phyloP scores from a whole-genome alignment of 768 basidiomycete genomes.

The Calocybe cyanea region DNA sequence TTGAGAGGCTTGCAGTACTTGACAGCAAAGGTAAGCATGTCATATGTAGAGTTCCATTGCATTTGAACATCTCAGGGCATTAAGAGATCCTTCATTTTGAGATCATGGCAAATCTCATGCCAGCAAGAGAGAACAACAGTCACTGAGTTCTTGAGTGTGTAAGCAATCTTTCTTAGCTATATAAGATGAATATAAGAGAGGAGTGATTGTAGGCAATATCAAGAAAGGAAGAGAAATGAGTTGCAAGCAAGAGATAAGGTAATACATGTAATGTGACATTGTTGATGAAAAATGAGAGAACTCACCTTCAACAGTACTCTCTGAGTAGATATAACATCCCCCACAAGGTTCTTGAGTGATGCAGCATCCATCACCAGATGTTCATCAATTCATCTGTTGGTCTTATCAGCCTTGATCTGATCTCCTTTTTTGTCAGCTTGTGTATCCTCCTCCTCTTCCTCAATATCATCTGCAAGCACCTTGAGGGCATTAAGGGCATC shows the following conservation, averaged over 20 bases:
- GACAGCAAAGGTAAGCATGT: constrained; percentile 27
- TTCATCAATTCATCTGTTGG: constrained; percentile 24
- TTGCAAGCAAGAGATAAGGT: too few species aligned
- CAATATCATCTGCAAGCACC: constrained; percentile 12
- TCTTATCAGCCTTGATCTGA: constrained; percentile 14
- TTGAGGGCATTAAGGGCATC: constrained; percentile 2
- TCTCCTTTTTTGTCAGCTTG: constrained; percentile 9
- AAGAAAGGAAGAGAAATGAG: too few species aligned
- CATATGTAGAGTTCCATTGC: constrained; percentile 26
- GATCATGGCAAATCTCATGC: constrained; percentile 4
- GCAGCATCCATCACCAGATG: constrained; percentile 3
- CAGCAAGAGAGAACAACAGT: constrained; percentile 10
- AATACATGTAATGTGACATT: too few species aligned
- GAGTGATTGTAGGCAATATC: too few species aligned
- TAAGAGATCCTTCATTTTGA: constrained; percentile 4
- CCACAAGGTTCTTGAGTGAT: constrained; percentile 15
- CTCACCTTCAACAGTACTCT: constrained; percentile 30
- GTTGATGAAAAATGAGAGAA: not conserved
- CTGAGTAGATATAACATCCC: constrained; percentile 18
- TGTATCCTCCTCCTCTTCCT: constrained; percentile 12
- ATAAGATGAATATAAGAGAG: not conserved
- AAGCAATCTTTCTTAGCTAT: constrained; percentile 4
- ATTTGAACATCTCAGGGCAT: constrained; percentile 28
- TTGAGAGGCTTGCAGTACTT: constrained; percentile 23
- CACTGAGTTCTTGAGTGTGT: constrained; percentile 5